Conservation (phyloP, 2,329 filamentous ascomycete species). For the Metarhizium sp. region DNA sequence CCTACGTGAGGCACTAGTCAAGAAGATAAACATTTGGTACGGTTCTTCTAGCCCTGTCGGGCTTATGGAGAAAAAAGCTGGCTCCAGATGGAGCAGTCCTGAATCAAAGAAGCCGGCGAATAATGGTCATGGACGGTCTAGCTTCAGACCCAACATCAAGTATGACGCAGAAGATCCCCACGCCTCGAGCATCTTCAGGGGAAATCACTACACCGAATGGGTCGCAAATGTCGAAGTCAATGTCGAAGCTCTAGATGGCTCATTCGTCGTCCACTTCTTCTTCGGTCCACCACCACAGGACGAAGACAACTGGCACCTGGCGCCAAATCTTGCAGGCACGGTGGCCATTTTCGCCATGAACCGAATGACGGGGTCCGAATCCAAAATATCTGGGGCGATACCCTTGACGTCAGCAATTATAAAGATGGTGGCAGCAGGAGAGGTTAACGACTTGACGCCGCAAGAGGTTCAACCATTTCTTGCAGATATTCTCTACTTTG, state of each 20-base stretch:
- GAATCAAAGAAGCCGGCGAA: neutral
- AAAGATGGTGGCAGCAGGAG: slow-evolving; percentile 27
- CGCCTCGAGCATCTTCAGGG: slow-evolving; percentile 22
- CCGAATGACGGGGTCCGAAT: slow-evolving; percentile 20
- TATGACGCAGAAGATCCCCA: slow-evolving; percentile 15
- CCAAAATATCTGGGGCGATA: slow-evolving; percentile 37
- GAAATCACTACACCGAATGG: slow-evolving; percentile 51
- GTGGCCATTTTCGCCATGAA: slow-evolving; percentile 45
- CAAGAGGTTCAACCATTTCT: slow-evolving; percentile 32
- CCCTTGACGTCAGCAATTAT: slow-evolving; percentile 42
- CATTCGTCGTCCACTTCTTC: slow-evolving; percentile 59
- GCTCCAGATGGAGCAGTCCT: neutral
- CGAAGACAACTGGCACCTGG: slow-evolving; percentile 37
- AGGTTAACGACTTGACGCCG: slow-evolving; percentile 27
- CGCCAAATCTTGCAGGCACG: slow-evolving; percentile 50
- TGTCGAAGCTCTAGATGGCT: slow-evolving; percentile 49
- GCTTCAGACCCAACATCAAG: slow-evolving; percentile 16
- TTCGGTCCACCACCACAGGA: slow-evolving; percentile 43
- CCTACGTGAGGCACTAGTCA: slow-evolving; percentile 24
- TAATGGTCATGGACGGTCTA: neutral
- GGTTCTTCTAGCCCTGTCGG: slow-evolving; percentile 21
- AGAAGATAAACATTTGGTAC: slow-evolving; percentile 43
- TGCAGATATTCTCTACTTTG: slow-evolving; percentile 24
- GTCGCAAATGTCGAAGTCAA: slow-evolving; percentile 55
- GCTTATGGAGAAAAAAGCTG: slow-evolving; percentile 8